Base-by-base conservation (phyloP, 1,284 basidiomycete genomes). In the Naganishia cerealis region DNA sequence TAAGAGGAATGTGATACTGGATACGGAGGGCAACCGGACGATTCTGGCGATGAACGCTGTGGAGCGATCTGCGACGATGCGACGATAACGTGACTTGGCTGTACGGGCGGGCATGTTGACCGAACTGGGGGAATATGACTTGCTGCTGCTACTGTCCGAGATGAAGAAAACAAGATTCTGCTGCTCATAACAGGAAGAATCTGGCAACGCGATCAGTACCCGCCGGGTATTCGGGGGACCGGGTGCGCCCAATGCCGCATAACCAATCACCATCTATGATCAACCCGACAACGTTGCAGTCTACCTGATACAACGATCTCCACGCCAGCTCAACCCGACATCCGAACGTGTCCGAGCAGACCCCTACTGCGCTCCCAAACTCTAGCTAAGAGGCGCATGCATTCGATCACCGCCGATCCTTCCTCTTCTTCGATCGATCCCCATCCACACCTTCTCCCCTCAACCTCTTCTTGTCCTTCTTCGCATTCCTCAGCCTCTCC, bases 391-490 rank as follows among this genome's bases (percentile, higher is more conserved):
- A 50, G n/a, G 46, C 13, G n/a, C 2, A 21, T 8, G 29, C 54
- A n/a, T 29, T 16, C 7, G 21, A 56, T 50, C 21, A 66, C n/a
- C 54, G 53, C 26, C 53, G 53, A 48, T 66, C 63, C 54, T 66
- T 66, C 16, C 54, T 56, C 53, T 66, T 66, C 54, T 66, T 66
- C 1, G 63, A 66, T 42, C 54, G 53, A 48, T 66, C 63, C 16
- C 29, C 42, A 29, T 66, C 63, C 26, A 46, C 63, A 18, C 53
- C 55, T 33, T 66, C 63, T 10, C 26, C 55, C 54, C 54, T 67
- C 43, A 57, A 50, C 52, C 67, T 46, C 66, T 72, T 73, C 70
- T 73, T 76, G 42, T 70, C 70, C 46, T 72, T 72, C 16, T 53
- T 67, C 24, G 62, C 43, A 18, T 54, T 63, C 39, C 57, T 65